These are phyloP conservation scores for Scheffersomyces stipitis DNA, from an alignment of 805 yeast species.

Conservation along the genomic window DNA sequence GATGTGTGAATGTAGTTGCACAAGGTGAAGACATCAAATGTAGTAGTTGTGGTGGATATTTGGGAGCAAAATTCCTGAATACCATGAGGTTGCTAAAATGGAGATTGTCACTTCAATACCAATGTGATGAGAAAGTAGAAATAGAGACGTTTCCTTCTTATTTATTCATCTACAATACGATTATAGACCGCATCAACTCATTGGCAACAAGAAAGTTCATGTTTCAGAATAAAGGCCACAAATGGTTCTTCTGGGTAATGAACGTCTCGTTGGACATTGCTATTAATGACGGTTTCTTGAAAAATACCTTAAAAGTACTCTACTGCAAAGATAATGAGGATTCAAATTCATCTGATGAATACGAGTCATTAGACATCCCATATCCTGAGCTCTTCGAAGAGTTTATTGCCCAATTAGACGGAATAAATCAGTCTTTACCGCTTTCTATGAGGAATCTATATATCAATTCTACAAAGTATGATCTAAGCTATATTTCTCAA, in stretches of 20 bases:
- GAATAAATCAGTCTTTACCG: conserved; percentile 20
- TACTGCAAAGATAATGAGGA: conserved; percentile 14
- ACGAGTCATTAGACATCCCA: conserved; percentile 16
- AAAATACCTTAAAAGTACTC: conserved; percentile 30
- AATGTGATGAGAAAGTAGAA: conserved; percentile 3
- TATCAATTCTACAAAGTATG: conserved; percentile 17
- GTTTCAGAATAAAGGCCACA: conserved; percentile 10
- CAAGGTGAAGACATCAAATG: conserved; percentile 26
- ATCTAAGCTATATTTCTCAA: conserved; percentile 17
- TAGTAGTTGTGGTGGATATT: conserved; percentile 26
- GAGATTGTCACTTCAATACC: not conserved
- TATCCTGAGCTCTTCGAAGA: conserved; percentile 13
- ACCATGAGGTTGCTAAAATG: conserved; percentile 7
- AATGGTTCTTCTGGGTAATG: conserved; percentile 35
- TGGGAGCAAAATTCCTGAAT: conserved; percentile 38
- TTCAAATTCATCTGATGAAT: conserved; percentile 14
- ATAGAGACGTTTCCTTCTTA: conserved; percentile 18
- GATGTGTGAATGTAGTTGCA: conserved; percentile 2
- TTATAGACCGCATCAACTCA: conserved; percentile 40
- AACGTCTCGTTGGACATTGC: conserved; percentile 33
- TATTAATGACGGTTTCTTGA: conserved; percentile 11
- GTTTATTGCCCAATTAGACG: conserved; percentile 14
- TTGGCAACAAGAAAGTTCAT: conserved; percentile 35
- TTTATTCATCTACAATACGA: conserved; percentile 18
- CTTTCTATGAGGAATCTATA: conserved; percentile 9